Evolutionary conservation across 139 green algal genomes (phyloP), one percentile per base, ranked within the genome.

Genomic region (Chlamydomonas sp.): DNA sequence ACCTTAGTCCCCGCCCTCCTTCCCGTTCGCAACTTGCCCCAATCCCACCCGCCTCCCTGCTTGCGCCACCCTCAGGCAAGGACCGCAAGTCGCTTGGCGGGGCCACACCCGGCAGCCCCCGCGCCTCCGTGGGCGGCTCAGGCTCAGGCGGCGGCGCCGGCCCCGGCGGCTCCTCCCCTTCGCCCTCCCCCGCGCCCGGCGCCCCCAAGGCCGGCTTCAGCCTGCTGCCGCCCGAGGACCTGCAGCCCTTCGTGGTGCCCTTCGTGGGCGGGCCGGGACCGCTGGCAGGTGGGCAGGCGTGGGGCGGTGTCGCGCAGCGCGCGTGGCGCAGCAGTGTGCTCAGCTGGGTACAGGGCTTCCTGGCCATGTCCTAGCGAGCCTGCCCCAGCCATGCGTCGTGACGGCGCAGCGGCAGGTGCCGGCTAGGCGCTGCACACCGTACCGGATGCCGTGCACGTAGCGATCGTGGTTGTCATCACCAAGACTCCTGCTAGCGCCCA

Each of bases 241-340:
- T 98, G 63, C 87, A 97, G 84, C 97, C 96, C 16, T 96, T 98
- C 88, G 94, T 98, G 85, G 90, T 98, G 67, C 97, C 97, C 15
- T 99, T 99, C 90, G 83, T 90, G 62, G 96, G 96, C 0, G 89
- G 87, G 0, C 12, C 69, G 8, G 83, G 89, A 2, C 62, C 62
- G 7, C 67, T 89, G 49, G 85, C 85, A 81, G 85, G 85, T 89
- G 78, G 1, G 85, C 31, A 49, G 31, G 31, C 31, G 31, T 49
- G 31, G 31, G 31, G 31, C 31, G 31, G 31, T 49, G 31, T 49
- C 31, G 31, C 31, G 31, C 31, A 49, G 31, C 31, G 31, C 31
- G 31, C 31, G 31, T 49, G 31, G 31, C 31, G 31, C 31, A 49
- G 31, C 31, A 49, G 31, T 49, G 31, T 49, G 31, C 31, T 49